Percentiles rank a stretch among this genome's conserved stretches.
phyloP scores from a whole-genome alignment of 257 asterid genomes.

The Oldenlandia corymbosa region DNA sequence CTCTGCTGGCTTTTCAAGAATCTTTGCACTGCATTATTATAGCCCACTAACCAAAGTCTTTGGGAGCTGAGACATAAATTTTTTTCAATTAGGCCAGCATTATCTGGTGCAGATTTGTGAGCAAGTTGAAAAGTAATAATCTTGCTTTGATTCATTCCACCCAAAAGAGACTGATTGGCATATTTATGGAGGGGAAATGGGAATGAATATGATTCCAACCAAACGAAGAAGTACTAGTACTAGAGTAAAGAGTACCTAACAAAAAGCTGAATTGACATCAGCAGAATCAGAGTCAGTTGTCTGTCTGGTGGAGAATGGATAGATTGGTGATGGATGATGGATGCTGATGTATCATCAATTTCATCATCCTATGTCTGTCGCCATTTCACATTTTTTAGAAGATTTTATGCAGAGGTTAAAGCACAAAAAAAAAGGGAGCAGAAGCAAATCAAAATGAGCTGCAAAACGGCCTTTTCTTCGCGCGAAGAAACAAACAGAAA shows the following conservation, averaged over 20 bases:
- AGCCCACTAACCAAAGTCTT: constrained; percentile 8
- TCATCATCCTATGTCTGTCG: too few species aligned
- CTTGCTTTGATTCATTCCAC: neutral
- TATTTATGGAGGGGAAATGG: constrained; percentile 9
- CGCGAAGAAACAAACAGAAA: too few species aligned
- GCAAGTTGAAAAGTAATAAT: constrained; percentile 1
- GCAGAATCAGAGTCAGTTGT: constrained; percentile 6
- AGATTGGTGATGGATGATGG: too few species aligned
- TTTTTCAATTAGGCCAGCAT: neutral
- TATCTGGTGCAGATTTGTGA: neutral
- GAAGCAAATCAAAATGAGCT: too few species aligned
- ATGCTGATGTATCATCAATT: constrained; percentile 5
- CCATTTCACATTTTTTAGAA: too few species aligned
- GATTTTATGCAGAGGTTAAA: neutral
- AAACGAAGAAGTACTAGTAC: neutral
- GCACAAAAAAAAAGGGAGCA: neutral
- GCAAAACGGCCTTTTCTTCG: too few species aligned
- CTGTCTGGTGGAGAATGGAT: neutral
- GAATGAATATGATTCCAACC: constrained; percentile 19
- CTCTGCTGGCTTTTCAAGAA: constrained; percentile 1
- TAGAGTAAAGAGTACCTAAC: neutral
- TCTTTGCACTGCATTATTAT: neutral
- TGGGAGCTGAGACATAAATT: constrained; percentile 2
- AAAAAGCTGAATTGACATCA: neutral
- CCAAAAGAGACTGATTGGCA: neutral